A percentile compares a stretch with the other conserved stretches of the same genome.
phyloP scores from a whole-genome alignment of 768 basidiomycete species.

The Suillus luteus region DNA sequence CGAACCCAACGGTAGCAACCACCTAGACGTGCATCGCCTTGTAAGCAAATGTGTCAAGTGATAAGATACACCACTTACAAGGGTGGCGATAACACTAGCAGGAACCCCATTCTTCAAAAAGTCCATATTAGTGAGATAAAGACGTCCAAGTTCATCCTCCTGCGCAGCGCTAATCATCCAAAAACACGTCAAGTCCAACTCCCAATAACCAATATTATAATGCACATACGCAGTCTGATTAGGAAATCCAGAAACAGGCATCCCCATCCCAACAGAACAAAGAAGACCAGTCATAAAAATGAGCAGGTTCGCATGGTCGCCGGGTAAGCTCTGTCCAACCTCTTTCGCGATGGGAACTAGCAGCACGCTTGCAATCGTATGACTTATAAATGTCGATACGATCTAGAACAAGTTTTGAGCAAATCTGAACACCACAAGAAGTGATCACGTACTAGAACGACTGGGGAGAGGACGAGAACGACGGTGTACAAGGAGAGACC shows the following conservation, averaged over 20 bases:
- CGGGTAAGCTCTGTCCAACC: slow-evolving; percentile 76
- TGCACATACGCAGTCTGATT: slow-evolving; percentile 90
- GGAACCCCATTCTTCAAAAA: slow-evolving; percentile 95
- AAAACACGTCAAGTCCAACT: slow-evolving; percentile 9
- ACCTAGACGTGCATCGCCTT: slow-evolving; percentile 49
- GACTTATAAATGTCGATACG: slow-evolving; percentile 94
- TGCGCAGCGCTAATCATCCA: slow-evolving; percentile 70
- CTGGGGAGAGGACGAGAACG: slow-evolving; percentile 65
- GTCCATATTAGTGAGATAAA: slow-evolving; percentile 83
- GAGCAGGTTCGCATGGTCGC: slow-evolving; percentile 74
- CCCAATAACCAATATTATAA: not conserved
- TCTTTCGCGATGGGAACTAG: slow-evolving; percentile 95
- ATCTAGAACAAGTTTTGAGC: slow-evolving; percentile 43
- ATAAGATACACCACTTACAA: slow-evolving; percentile 48
- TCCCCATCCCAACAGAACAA: slow-evolving; percentile 96
- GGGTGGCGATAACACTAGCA: slow-evolving; percentile 85
- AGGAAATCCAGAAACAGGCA: slow-evolving; percentile 99
- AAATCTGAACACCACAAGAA: not conserved
- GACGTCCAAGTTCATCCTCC: slow-evolving; percentile 90
- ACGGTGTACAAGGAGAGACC: slow-evolving; percentile 70
- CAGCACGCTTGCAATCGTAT: slow-evolving; percentile 94
- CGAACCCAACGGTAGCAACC: slow-evolving; percentile 82
- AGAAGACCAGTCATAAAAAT: slow-evolving; percentile 93
- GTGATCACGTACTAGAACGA: slow-evolving; percentile 60
- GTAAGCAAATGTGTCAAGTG: not conserved